Evolutionary conservation across 768 basidiomycete genomes (phyloP), one percentile per base, ranked within the genome.

Genomic region (Lentinula edodes): DNA sequence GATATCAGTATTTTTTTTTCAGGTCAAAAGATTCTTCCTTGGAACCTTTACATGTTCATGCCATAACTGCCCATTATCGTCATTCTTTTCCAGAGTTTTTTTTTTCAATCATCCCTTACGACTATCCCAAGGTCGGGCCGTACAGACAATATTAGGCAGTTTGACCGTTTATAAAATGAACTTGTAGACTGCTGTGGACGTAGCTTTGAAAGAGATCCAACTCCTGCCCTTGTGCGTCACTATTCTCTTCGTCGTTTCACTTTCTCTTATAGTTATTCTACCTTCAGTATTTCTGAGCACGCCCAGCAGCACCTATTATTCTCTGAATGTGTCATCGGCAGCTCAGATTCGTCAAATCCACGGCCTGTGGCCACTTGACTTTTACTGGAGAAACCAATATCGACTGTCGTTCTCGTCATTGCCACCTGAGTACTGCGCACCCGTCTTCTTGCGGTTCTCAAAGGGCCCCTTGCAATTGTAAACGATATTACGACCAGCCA

Each of bases 291-390:
- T 20, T 18, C 16, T 2, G n/a, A 48, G 3, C 50, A 36, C 35
- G 7, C 48, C 45, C 7, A 20, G 15, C 45, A 46, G 7, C 45
- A 46, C 16, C 45, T 52, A 52, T 52, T 7, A 6, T 36, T n/a
- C 12, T 55, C 12, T 64, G 69, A 66, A 90, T 90, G 88, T 90
- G 88, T 76, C 82, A 84, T 71, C 81, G 86, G 64, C 76, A 74
- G 56, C 80, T 89, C 67, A 76, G 73, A 65, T 82, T 88, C 71
- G 72, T 70, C 61, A 79, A 75, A 67, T 80, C 77, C 65, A 70
- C 67, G 36, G 71, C 43, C n/a, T 90, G 89, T 74, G 76, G 76
- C n/a, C 87, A 89, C 70, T 73, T 80, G 66, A 75, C 75, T 13
- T 83, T 79, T 67, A 72, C 68, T 42, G 69, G 73, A 13, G 75